Evolutionary conservation across 306 rosid genomes (phyloP), one percentile per base, ranked within the genome.

Genomic region (Begonia masoniana): DNA sequence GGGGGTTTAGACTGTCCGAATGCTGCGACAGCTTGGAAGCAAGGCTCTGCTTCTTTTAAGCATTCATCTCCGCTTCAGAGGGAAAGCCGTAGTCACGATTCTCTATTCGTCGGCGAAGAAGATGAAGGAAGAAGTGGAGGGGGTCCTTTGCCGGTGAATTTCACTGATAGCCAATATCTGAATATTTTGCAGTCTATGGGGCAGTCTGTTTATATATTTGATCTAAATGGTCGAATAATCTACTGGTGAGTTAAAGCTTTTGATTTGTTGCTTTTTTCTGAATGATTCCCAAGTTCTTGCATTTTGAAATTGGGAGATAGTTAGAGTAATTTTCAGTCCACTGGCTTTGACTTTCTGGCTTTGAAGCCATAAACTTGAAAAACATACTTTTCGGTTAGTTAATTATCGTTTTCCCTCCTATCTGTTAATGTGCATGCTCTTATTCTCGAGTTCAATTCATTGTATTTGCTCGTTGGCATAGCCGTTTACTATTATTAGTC

Each of bases 121-220:
- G 52, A 35, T 5, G 81, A 24, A 15, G 78, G 58, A 7, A 57
- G 59, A 2, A 60, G 62, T 4, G 71, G 67, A 2, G 60, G 55
- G 6, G 54, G 51, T 11, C 85, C 95, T 42, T 72, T 88, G 0
- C 78, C 88, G 12, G 83, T 77, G n/a, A 83, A 81, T 66, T 82
- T 81, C 51, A 79, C 80, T 31, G 78, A 81, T 54, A 75, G 57
- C 52, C 96, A 87, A 54, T 87, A 76, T 74, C 76, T 79, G 53
- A 92, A 81, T 76, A 92, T 87, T 52, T 76, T 92, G 83, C 95
- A 92, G 74, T 92, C 96, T 19, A 75, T 92, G 80, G 99, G 99
- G 31, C 99, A 87, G 54, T 64, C 96, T 60, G 84, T 92, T 57
- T 86, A 92, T 72, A 78, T 92, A 43, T 76, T 83, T 75, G 99